Percentiles rank a stretch among this genome's conserved stretches.
Conservation (phyloP, 345 rosid species). For the Raphanus sativus region DNA sequence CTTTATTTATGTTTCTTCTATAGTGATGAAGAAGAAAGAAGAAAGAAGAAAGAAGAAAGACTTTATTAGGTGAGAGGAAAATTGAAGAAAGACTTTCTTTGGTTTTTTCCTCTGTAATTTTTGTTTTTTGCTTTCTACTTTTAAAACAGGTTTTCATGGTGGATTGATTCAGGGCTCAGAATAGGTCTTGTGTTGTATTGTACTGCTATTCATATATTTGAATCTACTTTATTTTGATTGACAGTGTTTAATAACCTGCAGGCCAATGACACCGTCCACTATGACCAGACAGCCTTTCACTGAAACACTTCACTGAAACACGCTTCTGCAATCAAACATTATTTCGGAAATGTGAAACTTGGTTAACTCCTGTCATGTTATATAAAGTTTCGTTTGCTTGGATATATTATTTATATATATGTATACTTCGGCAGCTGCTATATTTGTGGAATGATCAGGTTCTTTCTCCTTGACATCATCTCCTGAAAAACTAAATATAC, state of each 20-base stretch:
- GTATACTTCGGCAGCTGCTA: too few relatives aligned
- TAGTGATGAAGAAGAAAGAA: slow-evolving; percentile 17
- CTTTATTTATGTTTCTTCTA: slow-evolving; percentile 8
- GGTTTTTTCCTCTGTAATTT: slow-evolving; percentile 23
- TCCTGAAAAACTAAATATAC: too few relatives aligned
- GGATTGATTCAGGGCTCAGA: slow-evolving; percentile 20
- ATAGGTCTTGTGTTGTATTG: slow-evolving; percentile 34
- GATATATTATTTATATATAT: too few relatives aligned
- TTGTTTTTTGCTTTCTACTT: not conserved
- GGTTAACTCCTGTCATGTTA: too few relatives aligned
- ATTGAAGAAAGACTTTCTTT: slow-evolving; percentile 14
- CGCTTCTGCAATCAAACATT: too few relatives aligned
- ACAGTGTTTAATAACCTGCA: not conserved
- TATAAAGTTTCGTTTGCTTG: too few relatives aligned
- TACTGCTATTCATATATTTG: slow-evolving; percentile 18
- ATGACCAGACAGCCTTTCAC: too few relatives aligned
- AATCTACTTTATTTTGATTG: not conserved
- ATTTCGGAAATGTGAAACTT: too few relatives aligned
- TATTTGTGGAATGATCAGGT: too few relatives aligned
- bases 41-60: slow-evolving; percentile 6
- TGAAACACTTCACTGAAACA: too few relatives aligned
- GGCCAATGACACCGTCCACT: too few relatives aligned
- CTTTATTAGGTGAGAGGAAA: slow-evolving; percentile 10
- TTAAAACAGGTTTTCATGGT: not conserved
- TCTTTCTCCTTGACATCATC: too few relatives aligned